Evolutionary conservation across 1,284 basidiomycete genomes (phyloP).

Genomic region (Pseudozyma pruni): DNA sequence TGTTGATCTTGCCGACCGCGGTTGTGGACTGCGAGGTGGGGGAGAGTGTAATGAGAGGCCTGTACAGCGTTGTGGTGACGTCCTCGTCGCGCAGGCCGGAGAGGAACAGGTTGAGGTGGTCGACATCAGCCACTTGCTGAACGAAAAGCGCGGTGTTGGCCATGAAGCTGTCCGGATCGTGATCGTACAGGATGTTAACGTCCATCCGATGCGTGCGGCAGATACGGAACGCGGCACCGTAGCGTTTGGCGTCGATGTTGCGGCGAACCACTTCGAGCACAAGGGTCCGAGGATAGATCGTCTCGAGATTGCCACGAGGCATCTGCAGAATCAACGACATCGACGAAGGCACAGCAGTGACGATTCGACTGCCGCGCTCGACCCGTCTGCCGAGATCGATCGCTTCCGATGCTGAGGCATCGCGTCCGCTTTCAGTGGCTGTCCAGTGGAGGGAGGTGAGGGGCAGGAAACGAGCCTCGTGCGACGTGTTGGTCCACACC

Average conservation of each 20-base stretch:
- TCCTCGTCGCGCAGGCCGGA: constrained; percentile 74
- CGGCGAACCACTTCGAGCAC: constrained; percentile 75
- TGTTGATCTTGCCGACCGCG: constrained; percentile 72
- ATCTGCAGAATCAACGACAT: constrained; percentile 90
- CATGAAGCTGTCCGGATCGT: constrained; percentile 78
- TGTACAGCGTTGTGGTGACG: constrained; percentile 68
- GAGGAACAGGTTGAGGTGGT: constrained; percentile 92
- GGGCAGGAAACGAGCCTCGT: constrained; percentile 82
- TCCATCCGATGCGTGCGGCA: constrained; percentile 95
- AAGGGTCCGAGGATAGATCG: constrained; percentile 89
- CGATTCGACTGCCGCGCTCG: constrained; percentile 64
- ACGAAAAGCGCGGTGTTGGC: constrained; percentile 73
- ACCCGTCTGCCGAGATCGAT: constrained; percentile 57
- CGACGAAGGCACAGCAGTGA: constrained; percentile 67
- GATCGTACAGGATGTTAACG: constrained; percentile 85
- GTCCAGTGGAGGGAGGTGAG: constrained; percentile 67
- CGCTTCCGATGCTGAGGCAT: constrained; percentile 19
- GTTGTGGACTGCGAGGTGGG: not conserved
- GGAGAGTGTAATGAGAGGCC: constrained; percentile 36
- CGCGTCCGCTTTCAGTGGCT: constrained; percentile 2
- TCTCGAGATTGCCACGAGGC: constrained; percentile 97
- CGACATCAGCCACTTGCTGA: constrained; percentile 86
- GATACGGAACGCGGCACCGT: constrained; percentile 85
- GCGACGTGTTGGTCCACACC: constrained; percentile 85
- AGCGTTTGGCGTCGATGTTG: constrained; percentile 69